Conservation (phyloP, 2,329 filamentous ascomycete species). For the Colletotrichum endophyticum region DNA sequence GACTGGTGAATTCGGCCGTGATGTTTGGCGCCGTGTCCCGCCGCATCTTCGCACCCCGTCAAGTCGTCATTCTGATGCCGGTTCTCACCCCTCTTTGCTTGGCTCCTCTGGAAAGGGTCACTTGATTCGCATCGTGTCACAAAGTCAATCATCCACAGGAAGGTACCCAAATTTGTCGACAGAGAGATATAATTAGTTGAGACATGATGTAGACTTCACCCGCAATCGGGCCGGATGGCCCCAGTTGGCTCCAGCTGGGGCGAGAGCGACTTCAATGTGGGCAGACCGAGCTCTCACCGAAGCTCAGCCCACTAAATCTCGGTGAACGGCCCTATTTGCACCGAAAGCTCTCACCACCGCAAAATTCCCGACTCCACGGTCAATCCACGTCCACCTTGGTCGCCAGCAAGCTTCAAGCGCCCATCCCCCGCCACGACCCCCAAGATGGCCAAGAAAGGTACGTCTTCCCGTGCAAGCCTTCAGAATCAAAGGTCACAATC, state of each 20-base stretch:
- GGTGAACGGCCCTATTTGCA: conserved; percentile 17
- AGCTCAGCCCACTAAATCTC: neutral
- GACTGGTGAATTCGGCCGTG: neutral
- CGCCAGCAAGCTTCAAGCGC: conserved; percentile 19
- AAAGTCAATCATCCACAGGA: neutral
- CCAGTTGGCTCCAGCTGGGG: neutral
- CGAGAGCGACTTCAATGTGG: neutral
- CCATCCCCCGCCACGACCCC: neutral
- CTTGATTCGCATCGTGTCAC: neutral
- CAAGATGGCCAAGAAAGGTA: conserved; percentile 25
- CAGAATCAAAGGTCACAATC: neutral
- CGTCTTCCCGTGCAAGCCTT: neutral
- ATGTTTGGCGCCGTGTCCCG: neutral
- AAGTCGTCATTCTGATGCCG: neutral
- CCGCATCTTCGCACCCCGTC: neutral
- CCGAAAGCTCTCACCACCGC: conserved; percentile 3
- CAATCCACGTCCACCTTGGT: conserved; percentile 27
- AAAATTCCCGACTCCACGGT: conserved; percentile 9
- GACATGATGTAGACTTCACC: neutral
- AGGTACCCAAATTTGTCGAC: neutral
- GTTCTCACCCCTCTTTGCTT: neutral
- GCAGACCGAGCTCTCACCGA: neutral
- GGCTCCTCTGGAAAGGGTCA: neutral
- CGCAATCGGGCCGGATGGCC: neutral
- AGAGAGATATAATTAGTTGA: neutral